Base-by-base conservation (phyloP, 495 filamentous ascomycete species). In the Talaromyces trachyspermus region DNA sequence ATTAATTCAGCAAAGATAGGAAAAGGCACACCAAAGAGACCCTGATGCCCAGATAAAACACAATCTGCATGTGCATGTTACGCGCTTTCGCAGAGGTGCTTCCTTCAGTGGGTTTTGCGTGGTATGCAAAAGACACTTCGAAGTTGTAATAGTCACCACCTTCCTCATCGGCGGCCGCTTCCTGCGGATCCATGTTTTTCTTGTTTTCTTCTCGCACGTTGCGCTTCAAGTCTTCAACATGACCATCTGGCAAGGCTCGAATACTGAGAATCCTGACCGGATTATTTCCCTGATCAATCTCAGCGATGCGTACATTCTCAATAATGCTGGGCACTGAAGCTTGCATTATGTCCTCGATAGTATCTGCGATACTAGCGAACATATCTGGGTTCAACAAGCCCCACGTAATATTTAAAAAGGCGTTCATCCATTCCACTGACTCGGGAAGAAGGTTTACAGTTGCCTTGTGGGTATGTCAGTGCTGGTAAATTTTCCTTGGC, bases 51-150 rank as follows among this genome's bases (percentile, higher is more conserved):
- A 95, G 71, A 54, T 95, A 97, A 61, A 97, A 97, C 1, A 96
- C 81, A 23, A 96, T 62, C 55, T 95, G 84, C 88, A 97, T 95
- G 56, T 95, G 89, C 88, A 95, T 95, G 59, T 95, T 95, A 50
- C 84, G 77, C 12, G 88, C 88, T 58, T 86, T 95, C 15, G 83
- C 80, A 5, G 85, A 84, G 5, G 86, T 70, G 15, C 79, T 73
- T 39, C 75, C 77, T 11, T 70, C 66, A n/a, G 75, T 79, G 2
- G 90, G 89, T 52, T 80, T 78, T 4, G 91, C 89, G 56, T 95
- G 88, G 58, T 97, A 97, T 0, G 89, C 91, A 61, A 97, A 86
- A 0, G 88, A 85, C n/a, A 81, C 81, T 60, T 97, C 91, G 38
- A 97, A 71, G 49, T 97, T 97, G 65, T 97, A 97, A 54, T 86